phyloP scores from a whole-genome alignment of 208 protist genomes.

The Trichomonas vaginalis region DNA sequence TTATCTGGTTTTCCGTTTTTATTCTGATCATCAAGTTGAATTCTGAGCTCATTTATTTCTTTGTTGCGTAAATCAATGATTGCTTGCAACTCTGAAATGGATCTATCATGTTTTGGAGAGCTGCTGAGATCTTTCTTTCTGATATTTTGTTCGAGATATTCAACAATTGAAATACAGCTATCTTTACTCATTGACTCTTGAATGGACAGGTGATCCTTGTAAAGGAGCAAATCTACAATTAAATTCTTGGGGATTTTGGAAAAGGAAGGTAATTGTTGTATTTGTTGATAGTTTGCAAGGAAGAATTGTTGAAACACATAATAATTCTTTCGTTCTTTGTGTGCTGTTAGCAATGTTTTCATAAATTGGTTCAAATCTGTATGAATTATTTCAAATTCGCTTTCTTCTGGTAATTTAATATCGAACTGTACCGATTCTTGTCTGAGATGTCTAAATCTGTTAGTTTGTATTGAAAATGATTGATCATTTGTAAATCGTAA shows the following conservation, averaged over 20 bases:
- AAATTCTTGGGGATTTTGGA: background rate
- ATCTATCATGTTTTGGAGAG: background rate
- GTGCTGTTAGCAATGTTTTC: background rate
- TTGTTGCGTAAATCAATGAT: background rate
- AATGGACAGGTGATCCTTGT: background rate
- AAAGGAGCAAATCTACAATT: background rate
- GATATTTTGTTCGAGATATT: background rate
- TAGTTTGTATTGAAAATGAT: background rate
- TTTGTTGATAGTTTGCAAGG: background rate
- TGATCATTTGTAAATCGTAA: background rate
- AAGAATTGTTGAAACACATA: background rate
- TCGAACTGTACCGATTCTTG: background rate
- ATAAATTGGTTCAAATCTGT: background rate
- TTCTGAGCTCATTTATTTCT: background rate
- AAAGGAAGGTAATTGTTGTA: background rate
- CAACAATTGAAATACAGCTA: background rate
- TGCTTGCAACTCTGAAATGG: background rate
- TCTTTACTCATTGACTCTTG: background rate
- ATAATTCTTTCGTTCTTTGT: background rate
- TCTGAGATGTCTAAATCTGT: background rate
- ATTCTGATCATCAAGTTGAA: background rate
- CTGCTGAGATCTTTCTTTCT: background rate
- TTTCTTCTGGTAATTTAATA: background rate
- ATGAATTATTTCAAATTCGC: background rate
- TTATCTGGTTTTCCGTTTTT: background rate